Conservation (phyloP, 1,139 yeast species). For the Magnusiomyces paraingens region DNA sequence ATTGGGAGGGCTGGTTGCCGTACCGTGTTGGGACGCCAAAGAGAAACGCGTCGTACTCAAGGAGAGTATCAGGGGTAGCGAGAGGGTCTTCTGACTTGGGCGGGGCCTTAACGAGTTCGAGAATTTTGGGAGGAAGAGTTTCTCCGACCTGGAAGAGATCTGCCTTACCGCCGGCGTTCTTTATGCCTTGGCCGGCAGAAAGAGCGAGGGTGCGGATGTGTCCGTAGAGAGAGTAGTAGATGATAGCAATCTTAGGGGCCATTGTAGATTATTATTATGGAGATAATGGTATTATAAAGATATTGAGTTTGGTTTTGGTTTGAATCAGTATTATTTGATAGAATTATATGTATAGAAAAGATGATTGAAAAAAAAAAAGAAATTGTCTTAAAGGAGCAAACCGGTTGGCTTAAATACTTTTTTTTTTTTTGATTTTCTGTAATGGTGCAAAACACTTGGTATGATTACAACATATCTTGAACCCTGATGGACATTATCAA, state of each 20-base stretch:
- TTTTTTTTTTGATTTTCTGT: too few species aligned
- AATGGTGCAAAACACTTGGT: too few species aligned
- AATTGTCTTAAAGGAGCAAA: background rate
- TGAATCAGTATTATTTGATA: background rate
- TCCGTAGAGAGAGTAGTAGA: constrained; percentile 78
- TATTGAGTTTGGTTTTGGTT: background rate
- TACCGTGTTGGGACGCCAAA: constrained; percentile 82
- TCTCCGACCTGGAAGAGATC: constrained; percentile 69
- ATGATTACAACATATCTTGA: too few species aligned
- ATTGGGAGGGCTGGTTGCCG: constrained; percentile 78
- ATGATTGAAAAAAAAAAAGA: background rate
- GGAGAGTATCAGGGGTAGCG: constrained; percentile 56
- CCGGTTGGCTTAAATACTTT: background rate
- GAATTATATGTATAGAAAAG: background rate
- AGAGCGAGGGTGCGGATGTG: constrained; percentile 67
- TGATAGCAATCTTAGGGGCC: constrained; percentile 49
- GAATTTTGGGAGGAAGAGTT: constrained; percentile 59
- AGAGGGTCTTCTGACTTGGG: constrained; percentile 57
- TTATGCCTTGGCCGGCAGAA: constrained; percentile 63
- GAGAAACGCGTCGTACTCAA: constrained; percentile 63
- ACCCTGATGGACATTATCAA: too few species aligned
- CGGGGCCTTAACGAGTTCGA: constrained; percentile 58
- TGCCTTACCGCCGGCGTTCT: constrained; percentile 66
- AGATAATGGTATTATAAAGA: background rate
- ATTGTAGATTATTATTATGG: constrained; percentile 34